Conservation (phyloP, 140 eudicot genomes). For the Oenanthe javanica region DNA sequence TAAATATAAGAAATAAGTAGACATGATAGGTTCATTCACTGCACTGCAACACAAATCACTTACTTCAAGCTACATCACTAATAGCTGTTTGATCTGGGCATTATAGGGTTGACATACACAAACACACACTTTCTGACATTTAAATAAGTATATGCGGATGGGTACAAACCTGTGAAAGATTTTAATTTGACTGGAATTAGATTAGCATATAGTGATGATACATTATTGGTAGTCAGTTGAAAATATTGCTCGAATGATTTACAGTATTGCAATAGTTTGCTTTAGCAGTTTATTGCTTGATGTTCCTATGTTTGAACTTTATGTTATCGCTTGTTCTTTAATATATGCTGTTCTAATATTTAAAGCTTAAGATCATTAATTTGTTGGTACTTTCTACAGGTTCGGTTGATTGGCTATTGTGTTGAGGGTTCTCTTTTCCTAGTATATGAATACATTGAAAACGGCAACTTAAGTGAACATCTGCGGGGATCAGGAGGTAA, state of each 20-base stretch:
- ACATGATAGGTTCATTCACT: neutral
- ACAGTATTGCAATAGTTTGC: neutral
- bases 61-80: neutral
- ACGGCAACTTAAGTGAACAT: constrained; percentile 91
- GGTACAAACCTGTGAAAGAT: neutral
- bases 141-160: neutral
- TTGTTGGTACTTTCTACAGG: constrained; percentile 40
- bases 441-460: constrained; percentile 83
- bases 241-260: neutral
- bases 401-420: constrained; percentile 93
- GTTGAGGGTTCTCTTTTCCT: constrained; percentile 84
- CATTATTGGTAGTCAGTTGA: neutral
- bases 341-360: neutral
- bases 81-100: neutral
- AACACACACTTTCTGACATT: neutral
- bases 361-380: neutral
- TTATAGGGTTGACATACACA: neutral
- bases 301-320: neutral
- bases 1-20: neutral
- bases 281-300: neutral
- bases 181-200: neutral
- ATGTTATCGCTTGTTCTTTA: neutral
- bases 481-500: constrained; percentile 85
- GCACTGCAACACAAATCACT: constrained; percentile 1
- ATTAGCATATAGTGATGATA: neutral